Conservation (phyloP, 2,329 filamentous ascomycete genomes). For the Diaporthe vexans region DNA sequence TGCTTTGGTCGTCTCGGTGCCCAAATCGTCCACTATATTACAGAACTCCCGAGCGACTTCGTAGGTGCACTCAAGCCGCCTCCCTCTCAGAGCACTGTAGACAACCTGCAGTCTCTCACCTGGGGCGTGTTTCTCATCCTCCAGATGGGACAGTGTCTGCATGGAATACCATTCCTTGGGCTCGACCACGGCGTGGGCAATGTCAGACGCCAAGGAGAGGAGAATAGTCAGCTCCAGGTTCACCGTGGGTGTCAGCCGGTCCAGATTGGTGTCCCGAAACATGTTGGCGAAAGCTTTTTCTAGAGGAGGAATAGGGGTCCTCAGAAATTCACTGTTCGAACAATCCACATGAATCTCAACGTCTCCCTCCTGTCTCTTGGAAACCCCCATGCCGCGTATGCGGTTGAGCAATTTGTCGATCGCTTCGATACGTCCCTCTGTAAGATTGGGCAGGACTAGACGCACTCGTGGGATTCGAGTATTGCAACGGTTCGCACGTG, state of each 20-base stretch:
- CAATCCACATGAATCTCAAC: conserved; percentile 41
- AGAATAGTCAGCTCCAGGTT: conserved; percentile 42
- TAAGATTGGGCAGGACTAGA: conserved; percentile 39
- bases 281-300: conserved; percentile 33
- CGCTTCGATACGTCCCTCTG: conserved; percentile 30
- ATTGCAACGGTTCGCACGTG: conserved; percentile 40
- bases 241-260: conserved; percentile 39
- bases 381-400: conserved; percentile 31
- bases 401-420: conserved; percentile 40
- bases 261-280: conserved; percentile 41
- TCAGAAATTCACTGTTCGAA: conserved; percentile 37
- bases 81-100: conserved; percentile 71
- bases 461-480: conserved; percentile 40
- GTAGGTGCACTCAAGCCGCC: conserved; percentile 74
- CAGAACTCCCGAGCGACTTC: conserved; percentile 76
- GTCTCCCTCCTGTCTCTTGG: conserved; percentile 36
- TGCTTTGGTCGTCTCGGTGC: conserved; percentile 70
- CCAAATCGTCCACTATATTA: conserved; percentile 75
- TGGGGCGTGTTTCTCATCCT: conserved; percentile 40
- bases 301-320: conserved; percentile 35
- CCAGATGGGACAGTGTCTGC: conserved; percentile 41
- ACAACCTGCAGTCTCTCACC: conserved; percentile 51
- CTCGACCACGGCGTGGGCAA: conserved; percentile 38
- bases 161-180: conserved; percentile 41
- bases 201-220: conserved; percentile 42